Percentiles rank a stretch among this genome's conserved stretches.
Evolutionary conservation across 805 yeast species (phyloP).

Genomic region (Wickerhamiella sergipiensis): DNA sequence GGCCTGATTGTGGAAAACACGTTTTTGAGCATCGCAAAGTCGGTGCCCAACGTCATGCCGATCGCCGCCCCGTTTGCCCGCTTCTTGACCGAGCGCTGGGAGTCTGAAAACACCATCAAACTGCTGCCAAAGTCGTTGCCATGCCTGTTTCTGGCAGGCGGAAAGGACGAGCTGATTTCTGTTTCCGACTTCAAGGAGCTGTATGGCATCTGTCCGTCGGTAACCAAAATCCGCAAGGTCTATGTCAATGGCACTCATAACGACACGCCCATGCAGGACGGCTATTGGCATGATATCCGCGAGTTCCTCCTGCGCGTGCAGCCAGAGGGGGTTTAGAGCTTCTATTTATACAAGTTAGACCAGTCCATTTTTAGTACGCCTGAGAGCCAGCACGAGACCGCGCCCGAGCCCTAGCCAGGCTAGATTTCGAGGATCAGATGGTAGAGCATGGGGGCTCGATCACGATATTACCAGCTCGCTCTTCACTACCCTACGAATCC

Average conservation of each 20-base stretch:
- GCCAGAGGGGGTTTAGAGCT: neutral
- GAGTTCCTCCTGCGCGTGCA: slow-evolving; percentile 31
- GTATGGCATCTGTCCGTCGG: slow-evolving; percentile 37
- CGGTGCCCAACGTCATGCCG: slow-evolving; percentile 28
- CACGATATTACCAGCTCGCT: too few species aligned
- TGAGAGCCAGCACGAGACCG: too few species aligned
- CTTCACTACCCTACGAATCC: too few species aligned
- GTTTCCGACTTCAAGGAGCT: slow-evolving; percentile 63
- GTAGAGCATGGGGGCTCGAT: too few species aligned
- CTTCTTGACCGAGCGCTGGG: slow-evolving; percentile 73
- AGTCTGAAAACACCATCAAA: slow-evolving; percentile 48
- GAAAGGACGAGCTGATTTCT: slow-evolving; percentile 81
- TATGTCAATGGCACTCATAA: slow-evolving; percentile 63
- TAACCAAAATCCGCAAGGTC: slow-evolving; percentile 37
- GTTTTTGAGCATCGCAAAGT: slow-evolving; percentile 58
- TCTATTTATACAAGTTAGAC: neutral
- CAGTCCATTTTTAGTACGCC: too few species aligned
- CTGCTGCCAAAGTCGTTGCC: slow-evolving; percentile 43
- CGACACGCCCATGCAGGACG: slow-evolving; percentile 61
- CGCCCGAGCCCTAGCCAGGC: too few species aligned
- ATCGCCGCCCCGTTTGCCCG: slow-evolving; percentile 30
- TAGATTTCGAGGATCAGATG: too few species aligned
- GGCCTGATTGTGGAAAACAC: slow-evolving; percentile 80
- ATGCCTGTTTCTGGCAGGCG: slow-evolving; percentile 56
- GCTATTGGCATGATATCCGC: slow-evolving; percentile 61